Conservation (phyloP, 2,329 filamentous ascomycete species). For the Cladosporium sp. region DNA sequence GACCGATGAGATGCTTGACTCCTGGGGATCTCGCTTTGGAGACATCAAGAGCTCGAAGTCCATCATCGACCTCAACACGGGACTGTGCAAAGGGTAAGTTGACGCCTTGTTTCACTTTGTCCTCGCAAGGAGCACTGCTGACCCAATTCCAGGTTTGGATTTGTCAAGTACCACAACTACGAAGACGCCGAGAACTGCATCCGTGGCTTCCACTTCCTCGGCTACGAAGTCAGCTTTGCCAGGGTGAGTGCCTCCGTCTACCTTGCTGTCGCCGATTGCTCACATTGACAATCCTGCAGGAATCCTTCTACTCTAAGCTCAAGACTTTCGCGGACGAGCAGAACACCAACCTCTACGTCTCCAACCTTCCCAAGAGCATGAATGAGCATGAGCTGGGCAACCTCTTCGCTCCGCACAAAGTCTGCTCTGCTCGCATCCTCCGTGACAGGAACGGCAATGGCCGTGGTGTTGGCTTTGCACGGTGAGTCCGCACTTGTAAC, state of each 20-base stretch:
- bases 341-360: constrained; percentile 97
- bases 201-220: constrained; percentile 85
- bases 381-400: constrained; percentile 78
- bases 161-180: constrained; percentile 87
- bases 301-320: constrained; percentile 96
- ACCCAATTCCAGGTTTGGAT: constrained; percentile 68
- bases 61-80: constrained; percentile 90
- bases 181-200: constrained; percentile 93
- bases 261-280: constrained; percentile 5
- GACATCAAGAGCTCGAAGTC: constrained; percentile 95
- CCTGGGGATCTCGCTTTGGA: constrained; percentile 82
- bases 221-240: constrained; percentile 96
- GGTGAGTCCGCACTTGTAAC: constrained; percentile 50
- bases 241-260: constrained; percentile 52
- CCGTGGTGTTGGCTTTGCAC: constrained; percentile 93
- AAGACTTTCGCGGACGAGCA: constrained; percentile 86
- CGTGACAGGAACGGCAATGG: constrained; percentile 87
- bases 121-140: constrained; percentile 18
- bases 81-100: constrained; percentile 88
- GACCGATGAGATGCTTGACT: constrained; percentile 79
- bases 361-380: constrained; percentile 86
- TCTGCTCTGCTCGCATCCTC: constrained; percentile 91
- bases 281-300: constrained; percentile 46
- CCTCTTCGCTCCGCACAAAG: constrained; percentile 73
- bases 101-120: constrained; percentile 11